Percentiles rank a stretch among this genome's conserved stretches.
phyloP scores from a whole-genome alignment of 2,329 filamentous ascomycete genomes.

The Colletotrichum siamense region DNA sequence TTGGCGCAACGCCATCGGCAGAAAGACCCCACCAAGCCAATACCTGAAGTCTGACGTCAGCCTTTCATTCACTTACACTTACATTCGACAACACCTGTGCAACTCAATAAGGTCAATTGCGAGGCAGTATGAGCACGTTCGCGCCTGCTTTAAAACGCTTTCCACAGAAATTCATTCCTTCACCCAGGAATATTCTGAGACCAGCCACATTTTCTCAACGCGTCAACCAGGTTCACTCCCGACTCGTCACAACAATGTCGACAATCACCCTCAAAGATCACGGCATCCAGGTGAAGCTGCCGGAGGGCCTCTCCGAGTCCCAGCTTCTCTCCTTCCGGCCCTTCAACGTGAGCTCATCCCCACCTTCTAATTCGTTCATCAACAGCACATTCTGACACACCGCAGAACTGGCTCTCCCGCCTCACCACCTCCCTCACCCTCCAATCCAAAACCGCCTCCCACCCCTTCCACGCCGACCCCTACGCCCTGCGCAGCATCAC shows the following conservation, averaged over 20 bases:
- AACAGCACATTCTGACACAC: not conserved
- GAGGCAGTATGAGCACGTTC: not conserved
- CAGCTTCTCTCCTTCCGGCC: conserved; percentile 53
- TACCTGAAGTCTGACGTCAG: conserved; percentile 8
- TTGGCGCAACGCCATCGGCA: not conserved
- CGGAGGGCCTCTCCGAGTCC: conserved; percentile 47
- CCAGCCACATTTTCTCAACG: not conserved
- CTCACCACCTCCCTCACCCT: conserved; percentile 51
- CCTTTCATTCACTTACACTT: not conserved
- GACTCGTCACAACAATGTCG: conserved; percentile 35
- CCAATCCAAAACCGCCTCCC: conserved; percentile 42
- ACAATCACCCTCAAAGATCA: conserved; percentile 44
- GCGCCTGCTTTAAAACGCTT: not conserved
- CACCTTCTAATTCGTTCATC: accelerated
- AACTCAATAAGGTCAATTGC: not conserved
- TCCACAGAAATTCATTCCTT: not conserved
- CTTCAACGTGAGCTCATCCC: conserved; percentile 45
- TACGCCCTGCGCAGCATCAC: conserved; percentile 57
- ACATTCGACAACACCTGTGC: not conserved
- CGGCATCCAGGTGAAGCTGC: conserved; percentile 47
- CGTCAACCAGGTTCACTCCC: accelerated
- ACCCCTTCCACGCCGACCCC: conserved; percentile 60
- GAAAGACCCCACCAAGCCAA: not conserved
- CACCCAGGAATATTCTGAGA: not conserved
- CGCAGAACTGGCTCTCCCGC: conserved; percentile 54